A percentile compares a stretch with the other conserved stretches of the same genome.
phyloP scores from a whole-genome alignment of 352 stramenopile genomes.

The Phytophthora brassicae region DNA sequence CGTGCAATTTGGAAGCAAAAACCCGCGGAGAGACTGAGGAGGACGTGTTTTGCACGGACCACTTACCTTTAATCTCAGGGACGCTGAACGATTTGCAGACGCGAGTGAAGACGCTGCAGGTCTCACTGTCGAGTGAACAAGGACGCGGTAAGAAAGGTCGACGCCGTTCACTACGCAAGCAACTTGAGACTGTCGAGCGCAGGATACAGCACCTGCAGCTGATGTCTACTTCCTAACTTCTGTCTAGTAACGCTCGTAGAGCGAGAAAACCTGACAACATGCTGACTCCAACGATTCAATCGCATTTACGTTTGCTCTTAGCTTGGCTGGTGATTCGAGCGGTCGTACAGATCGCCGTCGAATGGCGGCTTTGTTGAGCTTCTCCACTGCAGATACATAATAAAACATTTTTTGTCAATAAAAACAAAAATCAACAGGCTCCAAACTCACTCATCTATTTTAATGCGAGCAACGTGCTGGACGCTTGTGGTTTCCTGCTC shows the following conservation, averaged over 20 bases:
- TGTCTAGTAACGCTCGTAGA: constrained; percentile 1
- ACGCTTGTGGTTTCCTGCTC: too few relatives aligned
- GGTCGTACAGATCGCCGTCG: too few relatives aligned
- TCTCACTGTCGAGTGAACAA: constrained; percentile 31
- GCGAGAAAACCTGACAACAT: constrained; percentile 20
- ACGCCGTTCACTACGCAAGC: constrained; percentile 78
- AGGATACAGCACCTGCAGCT: constrained; percentile 50
- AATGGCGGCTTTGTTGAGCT: too few relatives aligned
- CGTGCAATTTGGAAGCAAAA: constrained; percentile 30
- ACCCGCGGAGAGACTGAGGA: constrained; percentile 22
- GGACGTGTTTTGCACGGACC: constrained; percentile 63
- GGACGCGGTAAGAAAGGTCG: constrained; percentile 64
- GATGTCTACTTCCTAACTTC: constrained; percentile 10
- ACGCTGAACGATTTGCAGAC: constrained; percentile 38
- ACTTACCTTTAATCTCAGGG: constrained; percentile 53
- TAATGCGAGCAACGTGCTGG: too few relatives aligned
- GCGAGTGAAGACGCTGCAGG: constrained; percentile 36
- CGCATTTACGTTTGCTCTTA: constrained; percentile 9
- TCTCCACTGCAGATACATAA: too few relatives aligned
- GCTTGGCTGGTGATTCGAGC: constrained; percentile 8
- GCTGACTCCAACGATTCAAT: constrained; percentile 12
- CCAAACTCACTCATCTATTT: too few relatives aligned
- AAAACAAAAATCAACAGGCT: too few relatives aligned
- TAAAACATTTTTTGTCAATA: too few relatives aligned
- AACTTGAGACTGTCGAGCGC: constrained; percentile 65